Evolutionary conservation across 2,329 filamentous ascomycete species (phyloP).

Genomic region (Trichoderma sp.): DNA sequence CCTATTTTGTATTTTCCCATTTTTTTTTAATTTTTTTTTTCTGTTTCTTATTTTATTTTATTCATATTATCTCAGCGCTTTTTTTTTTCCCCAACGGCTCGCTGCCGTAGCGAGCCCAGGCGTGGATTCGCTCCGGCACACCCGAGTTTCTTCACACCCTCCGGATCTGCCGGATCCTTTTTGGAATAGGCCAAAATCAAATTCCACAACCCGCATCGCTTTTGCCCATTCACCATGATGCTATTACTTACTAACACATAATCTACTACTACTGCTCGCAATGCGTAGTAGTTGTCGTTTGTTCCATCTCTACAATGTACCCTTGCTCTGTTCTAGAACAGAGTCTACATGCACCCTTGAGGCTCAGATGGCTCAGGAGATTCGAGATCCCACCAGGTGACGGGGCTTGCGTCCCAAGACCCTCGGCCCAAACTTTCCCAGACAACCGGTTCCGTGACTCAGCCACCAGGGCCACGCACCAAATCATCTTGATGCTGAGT

Average conservation of each 20-base stretch:
- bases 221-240: background rate
- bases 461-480: conserved; percentile 13
- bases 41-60: background rate
- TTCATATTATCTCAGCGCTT: background rate
- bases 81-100: background rate
- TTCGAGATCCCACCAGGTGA: conserved; percentile 16
- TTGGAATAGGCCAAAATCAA: background rate
- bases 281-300: background rate
- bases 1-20: background rate
- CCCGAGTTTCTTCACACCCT: conserved; percentile 1
- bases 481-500: background rate
- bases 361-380: background rate
- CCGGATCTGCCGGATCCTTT: conserved; percentile 15
- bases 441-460: background rate
- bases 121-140: background rate
- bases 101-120: background rate
- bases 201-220: background rate
- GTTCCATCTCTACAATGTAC: background rate
- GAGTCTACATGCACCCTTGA: background rate
- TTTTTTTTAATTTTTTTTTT: too few species aligned
- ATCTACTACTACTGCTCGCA: background rate
- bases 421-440: background rate
- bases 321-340: conserved; percentile 11
- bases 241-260: background rate
- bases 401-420: background rate